Conservation (phyloP, 805 yeast genomes). For the Lachancea lanzarotensis region DNA sequence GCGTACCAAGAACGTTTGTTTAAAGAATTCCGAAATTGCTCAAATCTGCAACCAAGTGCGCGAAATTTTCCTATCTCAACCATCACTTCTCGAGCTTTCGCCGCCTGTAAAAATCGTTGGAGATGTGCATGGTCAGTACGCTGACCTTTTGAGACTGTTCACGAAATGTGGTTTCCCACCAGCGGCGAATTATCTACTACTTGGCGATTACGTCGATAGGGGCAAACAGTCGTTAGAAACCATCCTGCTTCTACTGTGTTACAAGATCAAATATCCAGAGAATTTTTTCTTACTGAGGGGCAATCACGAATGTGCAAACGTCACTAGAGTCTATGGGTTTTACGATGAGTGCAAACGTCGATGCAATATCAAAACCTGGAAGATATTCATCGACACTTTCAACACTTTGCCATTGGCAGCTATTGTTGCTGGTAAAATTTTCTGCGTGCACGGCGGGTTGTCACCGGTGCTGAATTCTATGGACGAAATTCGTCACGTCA, state of each 20-base stretch:
- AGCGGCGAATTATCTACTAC: conserved; percentile 78
- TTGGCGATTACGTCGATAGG: conserved; percentile 96
- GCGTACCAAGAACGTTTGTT: conserved; percentile 80
- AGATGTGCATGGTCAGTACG: conserved; percentile 96
- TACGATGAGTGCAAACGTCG: conserved; percentile 97
- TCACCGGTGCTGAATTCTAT: conserved; percentile 63
- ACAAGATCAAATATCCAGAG: conserved; percentile 94
- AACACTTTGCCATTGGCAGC: conserved; percentile 95
- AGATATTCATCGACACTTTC: conserved; percentile 86
- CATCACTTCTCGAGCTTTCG: conserved; percentile 77
- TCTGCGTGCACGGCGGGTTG: conserved; percentile 81
- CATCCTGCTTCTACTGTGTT: conserved; percentile 76
- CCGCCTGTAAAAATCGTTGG: conserved; percentile 81
- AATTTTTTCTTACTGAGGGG: conserved; percentile 90
- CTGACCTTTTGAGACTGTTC: conserved; percentile 82
- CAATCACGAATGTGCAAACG: conserved; percentile 96
- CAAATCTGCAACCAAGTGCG: conserved; percentile 81
- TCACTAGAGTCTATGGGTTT: conserved; percentile 93
- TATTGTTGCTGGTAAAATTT: conserved; percentile 89
- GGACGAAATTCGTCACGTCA: conserved; percentile 62
- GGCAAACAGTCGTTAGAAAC: conserved; percentile 96
- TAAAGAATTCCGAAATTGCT: conserved; percentile 85
- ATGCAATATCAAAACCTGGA: conserved; percentile 90
- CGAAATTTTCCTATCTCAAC: conserved; percentile 85
- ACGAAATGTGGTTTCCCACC: conserved; percentile 98